Base-by-base conservation (phyloP, 2,329 filamentous ascomycete species). In the Stemphylium lycopersici region DNA sequence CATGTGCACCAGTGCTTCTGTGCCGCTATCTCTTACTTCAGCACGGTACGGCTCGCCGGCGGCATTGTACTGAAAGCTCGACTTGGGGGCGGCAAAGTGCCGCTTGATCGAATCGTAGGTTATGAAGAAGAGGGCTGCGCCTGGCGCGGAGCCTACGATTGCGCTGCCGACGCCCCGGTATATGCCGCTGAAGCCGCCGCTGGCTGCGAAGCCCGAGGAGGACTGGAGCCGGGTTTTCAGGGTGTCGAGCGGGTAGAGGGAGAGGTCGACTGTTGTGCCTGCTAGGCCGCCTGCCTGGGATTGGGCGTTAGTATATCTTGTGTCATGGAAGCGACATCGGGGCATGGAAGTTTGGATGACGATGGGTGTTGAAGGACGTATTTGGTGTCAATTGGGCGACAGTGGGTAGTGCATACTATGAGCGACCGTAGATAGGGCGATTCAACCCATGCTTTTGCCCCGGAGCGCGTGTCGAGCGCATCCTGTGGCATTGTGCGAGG, bases 141-240 rank as follows among this genome's bases (percentile, higher is more conserved):
- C 91, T 0, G 95, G 95, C 0, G 95, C 93, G 41, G 91, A 96
- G 26, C 96, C 95, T 53, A 97, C 88, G 45, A 98, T 81, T 0
- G 93, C 92, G 53, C 87, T 91, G 43, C 93, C 95, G 13, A 99
- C 87, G 72, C 95, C 95, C 40, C 90, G 89, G 81, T 99, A 99
- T 67, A 98, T 91, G 58, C 93, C 93, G 44, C 84, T 84, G 83
- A 98, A 93, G 70, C 93, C 93, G 72, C 95, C 93, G 2, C 88
- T 87, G 51, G 89, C 83, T 71, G 91, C 86, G 81, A 96, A 92
- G 74, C 89, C 87, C 52, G 83, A 75, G 42, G 84, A 84, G 60
- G 92, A 91, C 80, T 99, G 95, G 6, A 99, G 90, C 13, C 95
- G 92, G 38, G 96, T 99, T 80, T 99, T 99, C 73, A 99, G 88